Conservation (phyloP, 192 early-diverging fungal species). For the Coemansia sp. region DNA sequence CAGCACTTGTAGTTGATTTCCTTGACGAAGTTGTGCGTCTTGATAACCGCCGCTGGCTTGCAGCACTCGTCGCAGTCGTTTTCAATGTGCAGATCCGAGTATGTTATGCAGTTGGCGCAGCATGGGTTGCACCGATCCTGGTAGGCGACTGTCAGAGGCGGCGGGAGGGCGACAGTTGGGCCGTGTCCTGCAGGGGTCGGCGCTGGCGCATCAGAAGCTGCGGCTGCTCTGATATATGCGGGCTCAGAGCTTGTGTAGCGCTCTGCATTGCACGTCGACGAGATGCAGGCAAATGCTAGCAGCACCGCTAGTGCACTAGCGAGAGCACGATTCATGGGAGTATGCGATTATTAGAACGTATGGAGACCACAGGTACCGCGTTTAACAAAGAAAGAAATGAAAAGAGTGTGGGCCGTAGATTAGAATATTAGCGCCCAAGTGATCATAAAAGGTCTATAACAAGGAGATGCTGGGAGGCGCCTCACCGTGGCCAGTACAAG, state of each 20-base stretch:
- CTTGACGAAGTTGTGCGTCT: conserved; percentile 56
- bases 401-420: neutral
- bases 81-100: conserved; percentile 50
- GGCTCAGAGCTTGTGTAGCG: conserved; percentile 27
- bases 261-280: conserved; percentile 16
- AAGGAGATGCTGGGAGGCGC: neutral
- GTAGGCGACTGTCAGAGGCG: conserved; percentile 51
- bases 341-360: neutral
- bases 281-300: conserved; percentile 19
- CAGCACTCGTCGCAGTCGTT: conserved; percentile 53
- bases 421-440: neutral
- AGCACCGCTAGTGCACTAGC: conserved; percentile 24
- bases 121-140: conserved; percentile 54
- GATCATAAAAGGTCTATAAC: neutral
- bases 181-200: conserved; percentile 13
- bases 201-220: conserved; percentile 9
- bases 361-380: neutral
- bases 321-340: conserved; percentile 28
- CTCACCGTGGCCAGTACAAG: neutral
- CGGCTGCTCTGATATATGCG: conserved; percentile 5
- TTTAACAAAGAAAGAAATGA: neutral
- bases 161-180: conserved; percentile 39
- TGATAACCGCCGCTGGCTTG: conserved; percentile 56
- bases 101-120: conserved; percentile 53
- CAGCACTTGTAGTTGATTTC: conserved; percentile 58